Evolutionary conservation across 1,284 basidiomycete genomes (phyloP).

Genomic region (Leccinum pachyderme): DNA sequence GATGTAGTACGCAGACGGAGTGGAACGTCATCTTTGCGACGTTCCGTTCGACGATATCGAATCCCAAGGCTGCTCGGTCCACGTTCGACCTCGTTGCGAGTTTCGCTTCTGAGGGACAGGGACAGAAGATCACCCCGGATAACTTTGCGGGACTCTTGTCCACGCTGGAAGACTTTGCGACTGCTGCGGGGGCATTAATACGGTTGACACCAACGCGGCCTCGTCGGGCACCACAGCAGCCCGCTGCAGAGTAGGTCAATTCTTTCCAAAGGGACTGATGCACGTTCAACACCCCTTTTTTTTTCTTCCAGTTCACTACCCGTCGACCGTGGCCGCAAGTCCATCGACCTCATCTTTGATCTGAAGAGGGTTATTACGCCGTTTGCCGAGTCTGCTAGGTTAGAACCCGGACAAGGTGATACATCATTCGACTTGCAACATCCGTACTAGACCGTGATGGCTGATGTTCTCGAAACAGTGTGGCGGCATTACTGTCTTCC

Average conservation of each 20-base stretch:
- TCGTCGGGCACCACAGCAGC: conserved; percentile 51
- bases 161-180: conserved; percentile 86
- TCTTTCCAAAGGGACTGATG: not conserved
- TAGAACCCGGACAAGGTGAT: conserved; percentile 51
- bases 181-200: conserved; percentile 60
- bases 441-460: not conserved
- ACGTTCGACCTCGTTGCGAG: conserved; percentile 76
- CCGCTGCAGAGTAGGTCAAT: conserved; percentile 49
- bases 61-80: conserved; percentile 85
- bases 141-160: conserved; percentile 83
- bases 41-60: conserved; percentile 82
- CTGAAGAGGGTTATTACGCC: conserved; percentile 63
- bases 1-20: conserved; percentile 80
- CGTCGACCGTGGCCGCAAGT: conserved; percentile 77
- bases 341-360: conserved; percentile 78
- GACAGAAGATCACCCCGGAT: conserved; percentile 66
- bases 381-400: conserved; percentile 49
- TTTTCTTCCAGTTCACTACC: conserved; percentile 58
- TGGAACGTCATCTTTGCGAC: conserved; percentile 93
- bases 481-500: conserved; percentile 86
- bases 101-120: conserved; percentile 58
- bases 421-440: conserved; percentile 4
- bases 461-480: conserved; percentile 42
- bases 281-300: conserved; percentile 5
- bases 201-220: conserved; percentile 55